phyloP scores from a whole-genome alignment of 495 filamentous ascomycete species.

The Penicillium lividum region DNA sequence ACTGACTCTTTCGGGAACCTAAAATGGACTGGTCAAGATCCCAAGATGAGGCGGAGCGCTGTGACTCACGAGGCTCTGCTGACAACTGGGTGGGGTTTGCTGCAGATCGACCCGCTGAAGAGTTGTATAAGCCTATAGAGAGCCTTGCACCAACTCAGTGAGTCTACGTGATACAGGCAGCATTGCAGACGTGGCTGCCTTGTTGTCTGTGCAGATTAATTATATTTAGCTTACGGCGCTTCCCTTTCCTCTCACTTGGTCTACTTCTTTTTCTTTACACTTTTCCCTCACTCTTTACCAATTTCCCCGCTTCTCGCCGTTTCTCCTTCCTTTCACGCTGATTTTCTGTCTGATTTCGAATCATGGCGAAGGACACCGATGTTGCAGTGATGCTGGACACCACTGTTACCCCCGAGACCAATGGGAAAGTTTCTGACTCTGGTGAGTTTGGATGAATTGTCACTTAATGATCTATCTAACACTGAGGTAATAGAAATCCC shows the following conservation, averaged over 20 bases:
- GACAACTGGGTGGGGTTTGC: background rate
- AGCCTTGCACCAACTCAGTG: background rate
- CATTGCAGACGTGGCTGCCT: conserved; percentile 7
- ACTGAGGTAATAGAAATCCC: background rate
- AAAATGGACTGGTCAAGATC: background rate
- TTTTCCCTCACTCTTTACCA: background rate
- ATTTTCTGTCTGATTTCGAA: background rate
- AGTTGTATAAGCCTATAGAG: background rate
- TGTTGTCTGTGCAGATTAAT: background rate
- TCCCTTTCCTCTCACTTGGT: background rate
- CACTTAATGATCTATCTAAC: background rate
- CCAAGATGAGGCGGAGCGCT: background rate
- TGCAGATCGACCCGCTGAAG: conserved; percentile 6
- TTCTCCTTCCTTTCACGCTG: background rate
- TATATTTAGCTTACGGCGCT: background rate
- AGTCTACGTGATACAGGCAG: background rate
- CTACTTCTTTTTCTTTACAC: background rate
- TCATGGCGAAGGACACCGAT: background rate
- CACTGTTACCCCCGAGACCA: background rate
- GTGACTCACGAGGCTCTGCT: conserved; percentile 9
- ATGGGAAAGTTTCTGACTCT: background rate
- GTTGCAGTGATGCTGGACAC: background rate
- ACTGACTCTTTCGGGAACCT: background rate
- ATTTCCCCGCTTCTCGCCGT: background rate
- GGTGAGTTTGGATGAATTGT: background rate